These are phyloP conservation scores for Exophiala spinifera DNA, from an alignment of 2,329 filamentous ascomycete species.

Conservation along the genomic window DNA sequence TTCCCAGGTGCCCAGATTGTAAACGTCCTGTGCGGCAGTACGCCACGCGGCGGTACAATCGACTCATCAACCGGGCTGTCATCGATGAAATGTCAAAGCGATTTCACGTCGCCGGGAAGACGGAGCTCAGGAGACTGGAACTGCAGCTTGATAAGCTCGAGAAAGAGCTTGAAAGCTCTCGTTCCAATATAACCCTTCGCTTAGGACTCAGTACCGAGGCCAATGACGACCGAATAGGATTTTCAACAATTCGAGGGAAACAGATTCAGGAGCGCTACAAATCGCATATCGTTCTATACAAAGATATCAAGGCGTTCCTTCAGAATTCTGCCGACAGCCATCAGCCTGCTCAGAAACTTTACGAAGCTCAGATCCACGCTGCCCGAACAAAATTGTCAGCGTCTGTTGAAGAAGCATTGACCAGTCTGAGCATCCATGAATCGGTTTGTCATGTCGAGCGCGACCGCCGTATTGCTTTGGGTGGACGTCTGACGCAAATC, in stretches of 20 bases:
- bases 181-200: too few relatives aligned
- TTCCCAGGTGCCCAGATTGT: conserved; percentile 30
- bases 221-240: too few relatives aligned
- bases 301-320: too few relatives aligned
- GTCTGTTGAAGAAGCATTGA: too few relatives aligned
- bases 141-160: not conserved
- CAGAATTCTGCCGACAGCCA: too few relatives aligned
- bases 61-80: conserved; percentile 58
- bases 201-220: too few relatives aligned
- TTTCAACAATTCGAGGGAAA: too few relatives aligned
- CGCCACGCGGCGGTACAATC: conserved; percentile 53
- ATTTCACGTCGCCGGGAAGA: conserved; percentile 26
- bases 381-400: too few relatives aligned
- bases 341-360: conserved; percentile 32
- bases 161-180: too few relatives aligned
- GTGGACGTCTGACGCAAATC: conserved; percentile 32
- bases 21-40: conserved; percentile 58
- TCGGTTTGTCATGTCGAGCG: conserved; percentile 27
- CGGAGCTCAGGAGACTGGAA: conserved; percentile 28
- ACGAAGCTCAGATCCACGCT: conserved; percentile 36
- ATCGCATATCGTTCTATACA: too few relatives aligned
- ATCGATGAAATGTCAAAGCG: conserved; percentile 51
- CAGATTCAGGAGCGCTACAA: too few relatives aligned
- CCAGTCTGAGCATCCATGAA: too few relatives aligned
- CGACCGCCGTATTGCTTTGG: conserved; percentile 34